A percentile compares a stretch with the other conserved stretches of the same genome.
These are phyloP conservation scores for Cytospora piceae DNA, from an alignment of 2,329 filamentous ascomycete genomes.

Conservation along the genomic window DNA sequence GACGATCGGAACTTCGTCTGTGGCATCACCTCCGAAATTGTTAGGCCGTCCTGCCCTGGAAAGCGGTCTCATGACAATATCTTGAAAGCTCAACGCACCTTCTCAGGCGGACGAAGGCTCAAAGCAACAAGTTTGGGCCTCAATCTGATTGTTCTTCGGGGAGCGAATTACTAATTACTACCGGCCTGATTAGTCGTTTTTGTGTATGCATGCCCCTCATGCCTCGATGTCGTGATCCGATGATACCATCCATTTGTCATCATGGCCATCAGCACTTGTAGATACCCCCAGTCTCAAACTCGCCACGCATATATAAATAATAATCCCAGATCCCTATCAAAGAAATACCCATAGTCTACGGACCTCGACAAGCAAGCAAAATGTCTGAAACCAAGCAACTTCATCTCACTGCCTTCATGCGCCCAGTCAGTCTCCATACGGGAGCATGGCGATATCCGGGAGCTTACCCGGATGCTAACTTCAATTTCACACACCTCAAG, in stretches of 20 bases:
- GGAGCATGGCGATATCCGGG: slow-evolving; percentile 61
- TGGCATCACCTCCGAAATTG: too few relatives aligned
- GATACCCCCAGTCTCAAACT: too few relatives aligned
- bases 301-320: too few relatives aligned
- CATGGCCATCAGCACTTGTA: not conserved
- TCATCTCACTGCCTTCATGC: slow-evolving; percentile 63
- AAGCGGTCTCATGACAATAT: too few relatives aligned
- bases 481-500: slow-evolving; percentile 57
- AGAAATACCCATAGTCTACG: not conserved
- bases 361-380: not conserved
- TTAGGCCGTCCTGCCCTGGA: too few relatives aligned
- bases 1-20: too few relatives aligned
- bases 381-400: slow-evolving; percentile 41
- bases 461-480: slow-evolving; percentile 59
- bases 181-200: not conserved
- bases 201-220: slow-evolving; percentile 13
- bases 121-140: not conserved
- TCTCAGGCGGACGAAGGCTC: not conserved
- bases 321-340: too few relatives aligned
- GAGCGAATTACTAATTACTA: not conserved
- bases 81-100: not conserved
- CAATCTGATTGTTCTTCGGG: not conserved
- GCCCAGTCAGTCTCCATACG: slow-evolving; percentile 58
- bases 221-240: slow-evolving; percentile 25
- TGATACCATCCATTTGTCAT: slow-evolving; percentile 23